These are phyloP conservation scores for Yueomyces sp. DNA, from an alignment of 1,139 yeast species.

Conservation along the genomic window DNA sequence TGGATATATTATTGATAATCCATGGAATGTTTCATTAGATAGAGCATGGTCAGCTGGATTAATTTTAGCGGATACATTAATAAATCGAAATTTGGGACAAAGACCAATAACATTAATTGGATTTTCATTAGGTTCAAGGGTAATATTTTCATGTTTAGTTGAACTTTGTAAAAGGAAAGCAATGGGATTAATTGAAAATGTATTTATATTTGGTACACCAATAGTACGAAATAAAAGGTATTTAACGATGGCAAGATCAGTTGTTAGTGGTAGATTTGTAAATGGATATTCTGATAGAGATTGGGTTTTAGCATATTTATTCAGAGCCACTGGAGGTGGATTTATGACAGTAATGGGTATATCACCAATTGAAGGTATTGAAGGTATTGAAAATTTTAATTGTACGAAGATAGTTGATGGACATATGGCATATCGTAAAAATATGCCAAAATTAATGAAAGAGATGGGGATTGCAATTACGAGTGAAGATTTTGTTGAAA, in stretches of 20 bases:
- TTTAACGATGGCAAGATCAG: slow-evolving; percentile 66
- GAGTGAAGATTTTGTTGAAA: slow-evolving; percentile 86
- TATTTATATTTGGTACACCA: slow-evolving; percentile 81
- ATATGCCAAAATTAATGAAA: slow-evolving; percentile 70
- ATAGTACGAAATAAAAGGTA: slow-evolving; percentile 70
- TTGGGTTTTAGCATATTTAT: slow-evolving; percentile 92
- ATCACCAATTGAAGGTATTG: slow-evolving; percentile 52
- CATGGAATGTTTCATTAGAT: slow-evolving; percentile 95
- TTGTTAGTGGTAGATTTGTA: slow-evolving; percentile 80
- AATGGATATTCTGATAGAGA: slow-evolving; percentile 88
- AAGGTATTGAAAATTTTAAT: slow-evolving; percentile 72
- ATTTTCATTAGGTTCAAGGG: slow-evolving; percentile 86
- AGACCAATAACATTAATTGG: slow-evolving; percentile 91
- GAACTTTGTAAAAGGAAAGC: slow-evolving; percentile 83
- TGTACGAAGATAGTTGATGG: slow-evolving; percentile 84
- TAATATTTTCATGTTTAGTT: slow-evolving; percentile 78
- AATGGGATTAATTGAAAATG: slow-evolving; percentile 81
- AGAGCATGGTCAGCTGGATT: slow-evolving; percentile 96
- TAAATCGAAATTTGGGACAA: slow-evolving; percentile 79
- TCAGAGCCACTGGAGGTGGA: slow-evolving; percentile 94
- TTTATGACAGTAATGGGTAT: slow-evolving; percentile 82
- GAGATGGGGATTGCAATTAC: slow-evolving; percentile 68
- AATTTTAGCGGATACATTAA: slow-evolving; percentile 80
- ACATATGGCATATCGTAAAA: slow-evolving; percentile 92
- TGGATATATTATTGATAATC: slow-evolving; percentile 85